Base-by-base conservation (phyloP, 2,329 filamentous ascomycete species). In the Fusarium coicis region DNA sequence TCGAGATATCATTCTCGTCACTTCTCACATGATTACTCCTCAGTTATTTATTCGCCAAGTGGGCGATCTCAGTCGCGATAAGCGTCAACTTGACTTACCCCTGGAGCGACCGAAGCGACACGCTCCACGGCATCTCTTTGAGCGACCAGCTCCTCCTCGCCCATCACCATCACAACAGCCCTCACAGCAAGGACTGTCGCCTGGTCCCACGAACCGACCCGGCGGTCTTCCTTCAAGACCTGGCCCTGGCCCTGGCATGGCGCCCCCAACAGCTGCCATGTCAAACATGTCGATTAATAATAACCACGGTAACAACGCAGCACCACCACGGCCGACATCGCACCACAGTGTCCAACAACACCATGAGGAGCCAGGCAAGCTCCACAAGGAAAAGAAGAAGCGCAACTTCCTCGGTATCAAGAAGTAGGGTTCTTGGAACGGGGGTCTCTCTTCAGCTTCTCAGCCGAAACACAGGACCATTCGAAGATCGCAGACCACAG, bases 1-100 rank as follows among this genome's bases (percentile, higher is more conserved):
- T 58, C 90, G 93, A 73, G 96, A 99, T 76, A 85, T 98, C n/a
- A 93, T 97, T 80, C 89, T 99, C 10, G 90, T 92, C 23, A 96
- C 94, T 1, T 95, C 93, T 30, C 96, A 99, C 80, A 98, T 99
- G 95, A 86, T 97, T 52, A 96, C 92, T 1, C 96, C 96, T 0
- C 86, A 90, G 46, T 86, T 97, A 26, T 99, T 95, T 80, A 83
- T 97, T 39, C 91, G 93, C 43, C 95, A 98, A 80, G 84, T 98
- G 4, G 89, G 90, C 23, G 95, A 97, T 78, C 86, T 98, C 19
- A 92, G 91, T 68, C 88, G 90, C 40, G 92, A 95, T 77, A 92
- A 92, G 78, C 89, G 93, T 58, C 88, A 90, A 50, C 87, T 99
- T 21, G 91, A 94, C 76, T 89, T 99, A 10, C 96, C 96, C 2